phyloP scores from a whole-genome alignment of 768 basidiomycete species.

The Phaeotremella fagi region DNA sequence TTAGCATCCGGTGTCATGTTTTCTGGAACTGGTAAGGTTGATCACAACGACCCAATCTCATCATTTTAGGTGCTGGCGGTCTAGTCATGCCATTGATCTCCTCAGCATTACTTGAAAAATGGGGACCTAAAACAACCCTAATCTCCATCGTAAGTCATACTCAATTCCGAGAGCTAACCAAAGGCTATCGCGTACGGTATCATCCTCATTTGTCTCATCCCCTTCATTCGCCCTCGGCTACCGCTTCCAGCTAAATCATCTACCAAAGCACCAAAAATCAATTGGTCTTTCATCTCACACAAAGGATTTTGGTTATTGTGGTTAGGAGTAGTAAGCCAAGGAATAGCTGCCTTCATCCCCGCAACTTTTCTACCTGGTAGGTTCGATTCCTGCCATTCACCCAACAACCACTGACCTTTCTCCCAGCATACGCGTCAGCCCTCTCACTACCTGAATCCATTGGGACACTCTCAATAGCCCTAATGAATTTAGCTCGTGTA shows the following conservation, averaged over 20 bases:
- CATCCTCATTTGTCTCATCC: conserved; percentile 16
- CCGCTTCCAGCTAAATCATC: conserved; percentile 8
- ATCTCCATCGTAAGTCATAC: conserved; percentile 13
- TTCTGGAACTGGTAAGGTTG: conserved; percentile 23
- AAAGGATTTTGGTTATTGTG: conserved; percentile 24
- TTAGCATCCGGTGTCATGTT: conserved; percentile 27
- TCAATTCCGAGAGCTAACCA: not conserved
- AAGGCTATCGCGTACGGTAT: conserved; percentile 19
- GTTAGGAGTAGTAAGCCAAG: conserved; percentile 19
- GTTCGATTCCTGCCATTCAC: not conserved
- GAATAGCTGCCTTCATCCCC: conserved; percentile 30
- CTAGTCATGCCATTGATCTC: conserved; percentile 28
- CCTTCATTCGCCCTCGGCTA: conserved; percentile 22
- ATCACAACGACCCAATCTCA: not conserved
- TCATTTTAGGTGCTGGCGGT: conserved; percentile 21
- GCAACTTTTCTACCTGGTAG: conserved; percentile 27
- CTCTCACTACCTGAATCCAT: conserved; percentile 14
- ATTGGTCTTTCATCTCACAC: conserved; percentile 17
- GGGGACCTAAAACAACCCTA: conserved; percentile 16
- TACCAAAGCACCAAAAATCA: conserved; percentile 3
- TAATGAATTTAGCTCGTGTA: conserved; percentile 28
- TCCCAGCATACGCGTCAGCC: conserved; percentile 20
- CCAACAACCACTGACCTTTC: not conserved
- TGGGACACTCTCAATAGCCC: conserved; percentile 21
- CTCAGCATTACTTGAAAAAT: conserved; percentile 10